A percentile compares a stretch with the other conserved stretches of the same genome.
These are phyloP conservation scores for Phytophthora cactorum DNA, from an alignment of 352 stramenopile genomes.

Conservation along the genomic window DNA sequence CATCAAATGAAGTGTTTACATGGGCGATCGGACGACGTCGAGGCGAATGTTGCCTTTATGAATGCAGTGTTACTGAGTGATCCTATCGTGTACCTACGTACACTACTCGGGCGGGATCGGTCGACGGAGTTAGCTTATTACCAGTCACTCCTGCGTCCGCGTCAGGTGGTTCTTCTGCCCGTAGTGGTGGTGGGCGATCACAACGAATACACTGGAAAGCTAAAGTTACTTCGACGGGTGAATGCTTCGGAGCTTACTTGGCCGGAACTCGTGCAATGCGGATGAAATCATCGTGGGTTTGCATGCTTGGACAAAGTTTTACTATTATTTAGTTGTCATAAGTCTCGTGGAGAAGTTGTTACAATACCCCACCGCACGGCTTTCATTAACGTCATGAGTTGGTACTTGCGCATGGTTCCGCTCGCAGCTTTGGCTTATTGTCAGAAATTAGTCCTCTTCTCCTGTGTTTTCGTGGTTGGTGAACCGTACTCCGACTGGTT, in stretches of 20 bases:
- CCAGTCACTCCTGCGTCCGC: constrained; percentile 23
- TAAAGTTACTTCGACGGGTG: constrained; percentile 24
- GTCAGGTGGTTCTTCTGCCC: constrained; percentile 31
- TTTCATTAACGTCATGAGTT: too few relatives aligned
- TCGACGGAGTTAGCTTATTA: constrained; percentile 32
- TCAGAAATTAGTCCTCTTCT: too few relatives aligned
- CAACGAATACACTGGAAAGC: constrained; percentile 30
- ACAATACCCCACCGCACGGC: too few relatives aligned
- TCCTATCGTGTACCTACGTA: constrained; percentile 41
- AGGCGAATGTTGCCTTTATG: constrained; percentile 45
- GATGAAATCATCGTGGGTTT: constrained; percentile 10
- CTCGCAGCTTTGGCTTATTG: too few relatives aligned
- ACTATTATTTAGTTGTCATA: too few relatives aligned
- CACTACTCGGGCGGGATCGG: constrained; percentile 14
- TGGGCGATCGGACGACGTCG: constrained; percentile 23
- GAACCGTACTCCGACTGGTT: too few relatives aligned
- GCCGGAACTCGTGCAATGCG: constrained; percentile 39
- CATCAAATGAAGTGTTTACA: constrained; percentile 35
- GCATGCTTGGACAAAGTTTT: too few relatives aligned
- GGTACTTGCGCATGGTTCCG: too few relatives aligned
- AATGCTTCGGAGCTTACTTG: constrained; percentile 20
- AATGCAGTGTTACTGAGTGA: constrained; percentile 52
- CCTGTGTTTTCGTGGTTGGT: too few relatives aligned
- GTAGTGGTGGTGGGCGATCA: constrained; percentile 11
- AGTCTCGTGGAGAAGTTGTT: too few relatives aligned